phyloP scores from a whole-genome alignment of 257 asterid species.

The Nicotiana undulata region DNA sequence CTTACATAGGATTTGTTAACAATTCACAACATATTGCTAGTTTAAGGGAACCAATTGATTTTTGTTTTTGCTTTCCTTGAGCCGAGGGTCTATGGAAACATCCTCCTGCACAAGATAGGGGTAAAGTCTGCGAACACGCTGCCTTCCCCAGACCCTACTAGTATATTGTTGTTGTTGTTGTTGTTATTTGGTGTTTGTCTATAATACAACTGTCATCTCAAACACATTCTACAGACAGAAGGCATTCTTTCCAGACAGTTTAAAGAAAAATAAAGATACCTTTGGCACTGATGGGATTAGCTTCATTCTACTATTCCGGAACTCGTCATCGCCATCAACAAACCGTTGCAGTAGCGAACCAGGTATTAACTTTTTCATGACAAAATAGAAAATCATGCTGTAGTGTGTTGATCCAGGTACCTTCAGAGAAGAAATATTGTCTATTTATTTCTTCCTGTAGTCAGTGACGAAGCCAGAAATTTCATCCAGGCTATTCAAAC shows the following conservation, averaged over 20 bases:
- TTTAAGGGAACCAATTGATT: background rate
- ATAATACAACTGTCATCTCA: background rate
- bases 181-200: background rate
- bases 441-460: background rate
- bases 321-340: conserved; percentile 94
- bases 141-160: no score
- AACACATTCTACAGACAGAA: background rate
- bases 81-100: no score
- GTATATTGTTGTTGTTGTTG: no score
- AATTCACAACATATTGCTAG: background rate
- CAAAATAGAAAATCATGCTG: conserved; percentile 91
- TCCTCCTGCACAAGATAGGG: no score
- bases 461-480: no score
- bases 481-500: no score
- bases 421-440: conserved; percentile 28
- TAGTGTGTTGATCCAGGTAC: conserved; percentile 96
- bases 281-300: conserved; percentile 96
- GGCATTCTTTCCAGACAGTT: background rate
- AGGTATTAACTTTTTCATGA: conserved; percentile 42
- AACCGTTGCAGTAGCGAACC: conserved; percentile 88
- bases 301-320: conserved; percentile 87
- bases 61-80: no score
- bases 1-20: background rate
- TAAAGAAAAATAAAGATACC: conserved; percentile 32
- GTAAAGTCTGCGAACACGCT: no score